These are phyloP conservation scores for Neurospora tetrasperma DNA, from an alignment of 495 filamentous ascomycete genomes.

Conservation along the genomic window DNA sequence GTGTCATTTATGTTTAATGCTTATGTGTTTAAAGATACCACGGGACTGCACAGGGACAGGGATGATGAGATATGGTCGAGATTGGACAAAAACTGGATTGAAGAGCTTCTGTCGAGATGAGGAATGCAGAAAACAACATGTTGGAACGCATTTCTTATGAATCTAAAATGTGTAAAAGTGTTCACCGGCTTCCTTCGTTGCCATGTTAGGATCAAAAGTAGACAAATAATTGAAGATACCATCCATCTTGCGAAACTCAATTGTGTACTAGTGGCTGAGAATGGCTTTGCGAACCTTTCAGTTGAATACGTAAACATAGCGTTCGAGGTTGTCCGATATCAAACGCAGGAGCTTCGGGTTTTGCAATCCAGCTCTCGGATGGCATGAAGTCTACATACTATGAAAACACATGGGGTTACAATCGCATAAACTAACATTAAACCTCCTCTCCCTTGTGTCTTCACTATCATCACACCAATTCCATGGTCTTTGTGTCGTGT, in stretches of 20 bases:
- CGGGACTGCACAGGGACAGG: neutral
- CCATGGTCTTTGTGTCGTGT: neutral
- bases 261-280: neutral
- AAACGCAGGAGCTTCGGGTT: neutral
- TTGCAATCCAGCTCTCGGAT: neutral
- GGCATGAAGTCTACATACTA: neutral
- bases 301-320: neutral
- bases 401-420: neutral
- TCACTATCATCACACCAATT: neutral
- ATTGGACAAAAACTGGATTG: neutral
- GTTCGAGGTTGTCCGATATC: neutral
- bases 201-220: neutral
- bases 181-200: neutral
- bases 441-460: neutral
- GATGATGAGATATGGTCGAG: neutral
- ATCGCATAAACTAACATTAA: neutral
- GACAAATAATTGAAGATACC: neutral
- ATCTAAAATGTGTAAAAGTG: neutral
- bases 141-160: neutral
- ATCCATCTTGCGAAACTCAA: neutral
- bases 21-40: constrained; percentile 6
- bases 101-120: neutral
- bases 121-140: neutral
- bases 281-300: neutral
- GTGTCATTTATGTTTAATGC: neutral